Percentiles rank a stretch among this genome's conserved stretches.
These are phyloP conservation scores for Penicillium sp. DNA, from an alignment of 2,329 filamentous ascomycete genomes.

Conservation along the genomic window DNA sequence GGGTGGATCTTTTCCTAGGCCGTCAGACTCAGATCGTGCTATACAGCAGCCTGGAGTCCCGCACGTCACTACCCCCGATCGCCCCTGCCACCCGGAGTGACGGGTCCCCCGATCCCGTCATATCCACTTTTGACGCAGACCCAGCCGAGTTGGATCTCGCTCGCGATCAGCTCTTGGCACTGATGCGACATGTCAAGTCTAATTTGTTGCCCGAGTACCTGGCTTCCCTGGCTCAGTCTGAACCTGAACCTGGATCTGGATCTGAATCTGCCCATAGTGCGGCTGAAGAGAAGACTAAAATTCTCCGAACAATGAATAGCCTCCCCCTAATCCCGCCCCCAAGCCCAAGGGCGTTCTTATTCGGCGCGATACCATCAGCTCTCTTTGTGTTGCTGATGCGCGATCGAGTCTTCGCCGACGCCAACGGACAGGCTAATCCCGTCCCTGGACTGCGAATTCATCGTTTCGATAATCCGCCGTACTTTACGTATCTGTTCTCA, in stretches of 20 bases:
- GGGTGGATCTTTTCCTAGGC: conserved; percentile 39
- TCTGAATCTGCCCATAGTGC: background rate
- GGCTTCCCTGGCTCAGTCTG: conserved; percentile 9
- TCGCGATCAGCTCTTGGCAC: conserved; percentile 28
- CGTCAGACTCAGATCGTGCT: conserved; percentile 43
- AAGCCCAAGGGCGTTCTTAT: conserved; percentile 31
- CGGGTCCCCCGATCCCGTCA: background rate
- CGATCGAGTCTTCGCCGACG: conserved; percentile 14
- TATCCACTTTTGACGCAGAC: conserved; percentile 15
- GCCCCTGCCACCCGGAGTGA: conserved; percentile 1
- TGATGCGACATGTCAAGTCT: conserved; percentile 27
- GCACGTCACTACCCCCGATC: conserved; percentile 21
- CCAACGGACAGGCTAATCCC: conserved; percentile 6
- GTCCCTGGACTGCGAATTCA: conserved; percentile 26
- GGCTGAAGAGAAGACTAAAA: background rate
- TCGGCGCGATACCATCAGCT: conserved; percentile 38
- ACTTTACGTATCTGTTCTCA: conserved; percentile 39
- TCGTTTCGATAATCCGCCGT: conserved; percentile 30
- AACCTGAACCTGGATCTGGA: too few species aligned
- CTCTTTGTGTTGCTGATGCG: conserved; percentile 29
- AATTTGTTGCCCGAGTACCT: conserved; percentile 29
- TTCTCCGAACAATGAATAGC: conserved; percentile 1
- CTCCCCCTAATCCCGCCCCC: conserved; percentile 27
- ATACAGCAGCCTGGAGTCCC: conserved; percentile 42
- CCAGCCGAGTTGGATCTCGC: conserved; percentile 12